These are phyloP conservation scores for Teratosphaeria epicoccoides DNA, from an alignment of 2,329 filamentous ascomycete genomes.

Conservation along the genomic window DNA sequence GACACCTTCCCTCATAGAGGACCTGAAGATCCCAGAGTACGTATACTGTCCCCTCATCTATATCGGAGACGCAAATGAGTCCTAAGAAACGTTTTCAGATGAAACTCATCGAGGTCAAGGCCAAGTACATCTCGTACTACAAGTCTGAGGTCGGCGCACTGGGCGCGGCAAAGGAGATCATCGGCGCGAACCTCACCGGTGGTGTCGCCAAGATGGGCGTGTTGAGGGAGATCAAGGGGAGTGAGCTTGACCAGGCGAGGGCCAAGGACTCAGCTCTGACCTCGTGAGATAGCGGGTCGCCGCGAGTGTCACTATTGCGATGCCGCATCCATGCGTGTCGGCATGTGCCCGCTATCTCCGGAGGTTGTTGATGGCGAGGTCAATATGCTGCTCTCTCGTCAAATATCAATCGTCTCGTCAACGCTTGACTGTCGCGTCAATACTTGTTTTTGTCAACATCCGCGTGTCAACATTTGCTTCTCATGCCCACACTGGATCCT, in stretches of 20 bases:
- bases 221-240: constrained; percentile 23
- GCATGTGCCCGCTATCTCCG: neutral
- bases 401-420: neutral
- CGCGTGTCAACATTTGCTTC: too few species aligned
- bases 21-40: constrained; percentile 39
- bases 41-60: too few species aligned
- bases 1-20: too few species aligned
- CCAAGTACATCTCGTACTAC: constrained; percentile 28
- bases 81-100: too few species aligned
- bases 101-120: constrained; percentile 31
- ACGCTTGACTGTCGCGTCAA: neutral
- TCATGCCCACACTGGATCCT: too few species aligned
- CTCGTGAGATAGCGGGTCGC: constrained; percentile 1
- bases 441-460: neutral
- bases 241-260: constrained; percentile 24
- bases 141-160: constrained; percentile 20
- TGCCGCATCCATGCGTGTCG: neutral
- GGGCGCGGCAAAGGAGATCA: constrained; percentile 25
- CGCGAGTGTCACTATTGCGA: neutral
- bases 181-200: constrained; percentile 21
- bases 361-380: too few species aligned
- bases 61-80: too few species aligned
- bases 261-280: constrained; percentile 18
- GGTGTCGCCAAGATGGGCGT: constrained; percentile 25
- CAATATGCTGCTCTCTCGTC: too few species aligned